Evolutionary conservation across 164 flowering plant species (phyloP).

Genomic region (Macadamia tetraphylla): DNA sequence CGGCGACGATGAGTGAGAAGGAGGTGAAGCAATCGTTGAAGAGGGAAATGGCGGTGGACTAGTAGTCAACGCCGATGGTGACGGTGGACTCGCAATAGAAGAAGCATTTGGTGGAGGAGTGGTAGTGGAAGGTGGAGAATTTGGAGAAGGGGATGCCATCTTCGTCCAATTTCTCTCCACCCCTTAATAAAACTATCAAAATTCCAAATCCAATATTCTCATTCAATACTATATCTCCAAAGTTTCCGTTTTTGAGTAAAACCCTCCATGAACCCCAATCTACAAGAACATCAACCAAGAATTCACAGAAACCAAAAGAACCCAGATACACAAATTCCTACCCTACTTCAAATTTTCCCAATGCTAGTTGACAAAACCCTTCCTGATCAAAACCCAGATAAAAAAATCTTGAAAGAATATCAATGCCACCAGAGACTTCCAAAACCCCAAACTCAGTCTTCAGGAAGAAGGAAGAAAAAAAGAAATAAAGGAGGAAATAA

Average conservation of each 20-base stretch:
- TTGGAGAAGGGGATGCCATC: slow-evolving; percentile 29
- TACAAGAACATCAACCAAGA: not conserved
- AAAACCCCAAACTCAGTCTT: not conserved
- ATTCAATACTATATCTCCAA: not conserved
- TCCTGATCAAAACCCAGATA: slow-evolving; percentile 2
- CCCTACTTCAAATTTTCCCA: not conserved
- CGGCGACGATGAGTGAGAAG: too few species aligned
- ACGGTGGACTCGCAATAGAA: slow-evolving; percentile 14
- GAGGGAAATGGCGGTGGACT: slow-evolving; percentile 20
- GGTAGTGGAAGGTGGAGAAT: slow-evolving; percentile 19
- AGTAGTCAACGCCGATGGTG: slow-evolving; percentile 11
- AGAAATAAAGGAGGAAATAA: too few species aligned
- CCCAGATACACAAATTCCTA: not conserved
- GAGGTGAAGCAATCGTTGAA: slow-evolving; percentile 5
- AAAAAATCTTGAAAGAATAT: not conserved
- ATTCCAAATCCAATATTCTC: not conserved
- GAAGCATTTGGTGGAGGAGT: too few species aligned
- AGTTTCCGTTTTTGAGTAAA: not conserved
- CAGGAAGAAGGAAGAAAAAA: not conserved
- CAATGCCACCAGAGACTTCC: not conserved
- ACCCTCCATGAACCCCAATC: not conserved
- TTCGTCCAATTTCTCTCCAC: not conserved
- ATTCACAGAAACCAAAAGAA: too few species aligned
- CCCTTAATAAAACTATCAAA: not conserved
- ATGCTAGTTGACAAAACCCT: not conserved